Evolutionary conservation across 192 early-diverging fungal species (phyloP).

Genomic region (Tieghemiomyces parasiticus): DNA sequence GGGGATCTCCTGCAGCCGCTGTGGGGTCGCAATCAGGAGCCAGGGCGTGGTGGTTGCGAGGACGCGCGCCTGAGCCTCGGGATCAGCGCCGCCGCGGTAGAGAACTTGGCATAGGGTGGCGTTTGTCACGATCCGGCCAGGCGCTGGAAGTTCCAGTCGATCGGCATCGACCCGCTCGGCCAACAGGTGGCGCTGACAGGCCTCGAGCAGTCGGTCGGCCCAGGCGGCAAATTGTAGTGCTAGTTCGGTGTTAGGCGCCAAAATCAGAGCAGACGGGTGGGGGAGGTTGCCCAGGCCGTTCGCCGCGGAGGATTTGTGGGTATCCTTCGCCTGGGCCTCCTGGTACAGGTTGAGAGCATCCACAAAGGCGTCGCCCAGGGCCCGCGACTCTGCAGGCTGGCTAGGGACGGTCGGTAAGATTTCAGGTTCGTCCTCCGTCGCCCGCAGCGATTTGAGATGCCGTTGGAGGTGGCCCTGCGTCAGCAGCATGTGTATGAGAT

Average conservation of each 20-base stretch:
- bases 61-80: not conserved
- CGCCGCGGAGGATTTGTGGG: too few relatives aligned
- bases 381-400: too few relatives aligned
- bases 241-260: conserved; percentile 7
- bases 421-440: too few relatives aligned
- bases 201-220: not conserved
- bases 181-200: not conserved
- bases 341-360: too few relatives aligned
- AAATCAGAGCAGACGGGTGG: not conserved
- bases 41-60: not conserved
- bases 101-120: not conserved
- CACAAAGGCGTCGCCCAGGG: too few relatives aligned
- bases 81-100: not conserved
- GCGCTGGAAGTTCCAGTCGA: not conserved
- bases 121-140: not conserved
- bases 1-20: not conserved
- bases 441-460: not conserved
- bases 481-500: not conserved
- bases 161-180: not conserved
- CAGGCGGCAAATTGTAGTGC: not conserved
- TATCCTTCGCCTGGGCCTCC: too few relatives aligned
- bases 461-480: not conserved
- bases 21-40: conserved; percentile 2
- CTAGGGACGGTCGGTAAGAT: too few relatives aligned
- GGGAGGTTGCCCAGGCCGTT: not conserved